A percentile compares a stretch with the other conserved stretches of the same genome.
phyloP scores from a whole-genome alignment of 2,329 filamentous ascomycete genomes.

The Pseudopyrenochaeta lycopersici region DNA sequence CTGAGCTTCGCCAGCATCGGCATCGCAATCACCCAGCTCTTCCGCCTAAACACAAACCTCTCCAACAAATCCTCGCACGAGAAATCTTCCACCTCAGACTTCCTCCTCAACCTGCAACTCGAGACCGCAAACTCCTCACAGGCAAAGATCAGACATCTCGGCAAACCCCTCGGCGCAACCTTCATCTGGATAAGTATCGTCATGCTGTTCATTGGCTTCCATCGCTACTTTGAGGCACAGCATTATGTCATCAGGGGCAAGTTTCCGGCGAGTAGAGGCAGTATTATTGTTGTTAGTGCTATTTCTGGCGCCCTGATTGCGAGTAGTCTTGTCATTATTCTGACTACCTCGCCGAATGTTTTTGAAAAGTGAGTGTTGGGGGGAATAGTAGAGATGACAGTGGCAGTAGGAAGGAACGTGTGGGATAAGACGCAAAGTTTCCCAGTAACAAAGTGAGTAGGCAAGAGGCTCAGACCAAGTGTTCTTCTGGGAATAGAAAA shows the following conservation, averaged over 20 bases:
- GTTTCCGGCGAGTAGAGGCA: conserved; percentile 80
- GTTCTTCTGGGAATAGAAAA: background rate
- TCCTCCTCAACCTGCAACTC: conserved; percentile 10
- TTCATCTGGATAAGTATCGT: conserved; percentile 80
- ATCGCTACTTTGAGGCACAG: conserved; percentile 80
- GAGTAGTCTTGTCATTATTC: conserved; percentile 66
- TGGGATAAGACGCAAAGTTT: background rate
- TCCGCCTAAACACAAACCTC: conserved; percentile 78
- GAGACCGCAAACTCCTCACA: conserved; percentile 8
- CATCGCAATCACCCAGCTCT: conserved; percentile 84
- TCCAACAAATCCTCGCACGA: conserved; percentile 4
- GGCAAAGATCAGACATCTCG: conserved; percentile 35
- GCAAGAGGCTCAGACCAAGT: too few relatives aligned
- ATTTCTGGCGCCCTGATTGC: conserved; percentile 70
- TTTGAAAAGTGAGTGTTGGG: conserved; percentile 48
- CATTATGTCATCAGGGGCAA: conserved; percentile 82
- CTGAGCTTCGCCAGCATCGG: conserved; percentile 84
- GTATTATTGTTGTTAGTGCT: conserved; percentile 73
- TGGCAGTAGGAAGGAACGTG: background rate
- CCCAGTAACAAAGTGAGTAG: too few relatives aligned
- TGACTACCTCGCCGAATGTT: conserved; percentile 61
- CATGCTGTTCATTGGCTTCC: conserved; percentile 78
- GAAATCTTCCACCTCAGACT: conserved; percentile 16
- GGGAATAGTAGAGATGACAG: conserved; percentile 3
- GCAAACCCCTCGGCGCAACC: conserved; percentile 66